Percentiles rank a stretch among this genome's conserved stretches.
Evolutionary conservation across 306 rosid genomes (phyloP).

Genomic region (Hippophae rhamnoides): DNA sequence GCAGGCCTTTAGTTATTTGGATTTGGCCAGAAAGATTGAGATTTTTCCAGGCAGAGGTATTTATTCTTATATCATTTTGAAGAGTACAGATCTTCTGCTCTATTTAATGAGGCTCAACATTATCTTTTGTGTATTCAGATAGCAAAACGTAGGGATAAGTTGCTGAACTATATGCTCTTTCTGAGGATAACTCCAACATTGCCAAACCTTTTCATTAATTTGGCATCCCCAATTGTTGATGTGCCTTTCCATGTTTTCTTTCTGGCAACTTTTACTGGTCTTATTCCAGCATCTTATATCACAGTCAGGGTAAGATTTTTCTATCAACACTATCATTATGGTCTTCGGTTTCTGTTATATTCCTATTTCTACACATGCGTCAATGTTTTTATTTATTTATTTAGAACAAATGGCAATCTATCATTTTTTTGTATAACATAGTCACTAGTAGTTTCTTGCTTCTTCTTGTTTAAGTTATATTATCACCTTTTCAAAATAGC

Average conservation of each 20-base stretch:
- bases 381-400: too few species aligned
- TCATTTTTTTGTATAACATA: too few species aligned
- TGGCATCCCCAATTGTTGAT: constrained; percentile 96
- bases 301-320: constrained; percentile 71
- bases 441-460: too few species aligned
- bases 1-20: constrained; percentile 83
- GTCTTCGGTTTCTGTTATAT: background rate
- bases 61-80: constrained; percentile 1
- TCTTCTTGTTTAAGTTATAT: too few species aligned
- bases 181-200: constrained; percentile 91
- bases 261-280: constrained; percentile 76
- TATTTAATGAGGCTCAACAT: constrained; percentile 6
- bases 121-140: constrained; percentile 38
- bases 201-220: constrained; percentile 91
- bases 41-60: constrained; percentile 88
- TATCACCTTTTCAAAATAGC: too few species aligned
- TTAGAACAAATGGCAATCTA: too few species aligned
- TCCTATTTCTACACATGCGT: background rate
- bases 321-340: background rate
- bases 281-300: constrained; percentile 76
- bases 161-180: constrained; percentile 94
- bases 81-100: background rate
- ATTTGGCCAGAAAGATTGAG: constrained; percentile 85
- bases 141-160: constrained; percentile 80
- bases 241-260: constrained; percentile 91